Conservation (phyloP, 305 asterid species). For the Solanum aculeatissimum region DNA sequence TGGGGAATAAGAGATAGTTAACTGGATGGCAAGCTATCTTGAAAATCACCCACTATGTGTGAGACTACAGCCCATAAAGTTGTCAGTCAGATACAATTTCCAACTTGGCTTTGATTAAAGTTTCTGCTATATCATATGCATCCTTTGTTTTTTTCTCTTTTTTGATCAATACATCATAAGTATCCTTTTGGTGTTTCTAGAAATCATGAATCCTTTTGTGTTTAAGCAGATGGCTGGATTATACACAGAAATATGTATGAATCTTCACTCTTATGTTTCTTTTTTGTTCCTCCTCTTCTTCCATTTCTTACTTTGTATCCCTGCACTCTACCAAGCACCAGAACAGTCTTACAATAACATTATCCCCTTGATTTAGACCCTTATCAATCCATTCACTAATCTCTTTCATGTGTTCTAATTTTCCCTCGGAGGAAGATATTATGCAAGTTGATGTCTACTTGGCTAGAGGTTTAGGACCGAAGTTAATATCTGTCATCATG, state of each 20-base stretch:
- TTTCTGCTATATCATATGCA: not conserved
- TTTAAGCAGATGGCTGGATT: not conserved
- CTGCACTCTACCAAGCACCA: not conserved
- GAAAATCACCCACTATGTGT: not conserved
- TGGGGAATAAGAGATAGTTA: not conserved
- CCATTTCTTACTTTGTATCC: not conserved
- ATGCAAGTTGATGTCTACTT: not conserved
- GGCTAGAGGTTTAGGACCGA: not conserved
- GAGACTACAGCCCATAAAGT: not conserved
- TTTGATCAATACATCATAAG: not conserved
- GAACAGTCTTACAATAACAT: not conserved
- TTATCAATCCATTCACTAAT: not conserved
- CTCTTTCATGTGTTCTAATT: not conserved
- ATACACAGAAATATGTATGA: not conserved
- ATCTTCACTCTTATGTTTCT: not conserved
- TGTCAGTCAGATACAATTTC: not conserved
- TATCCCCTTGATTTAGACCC: not conserved
- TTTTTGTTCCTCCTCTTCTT: not conserved
- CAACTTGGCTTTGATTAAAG: not conserved
- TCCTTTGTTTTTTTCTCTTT: not conserved
- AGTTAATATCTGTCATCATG: not conserved
- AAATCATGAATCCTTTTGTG: not conserved
- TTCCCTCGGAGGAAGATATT: not conserved
- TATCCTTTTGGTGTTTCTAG: not conserved
- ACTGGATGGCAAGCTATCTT: not conserved